These are phyloP conservation scores for Kwoniella botswanensis DNA, from an alignment of 768 basidiomycete genomes.

Conservation along the genomic window DNA sequence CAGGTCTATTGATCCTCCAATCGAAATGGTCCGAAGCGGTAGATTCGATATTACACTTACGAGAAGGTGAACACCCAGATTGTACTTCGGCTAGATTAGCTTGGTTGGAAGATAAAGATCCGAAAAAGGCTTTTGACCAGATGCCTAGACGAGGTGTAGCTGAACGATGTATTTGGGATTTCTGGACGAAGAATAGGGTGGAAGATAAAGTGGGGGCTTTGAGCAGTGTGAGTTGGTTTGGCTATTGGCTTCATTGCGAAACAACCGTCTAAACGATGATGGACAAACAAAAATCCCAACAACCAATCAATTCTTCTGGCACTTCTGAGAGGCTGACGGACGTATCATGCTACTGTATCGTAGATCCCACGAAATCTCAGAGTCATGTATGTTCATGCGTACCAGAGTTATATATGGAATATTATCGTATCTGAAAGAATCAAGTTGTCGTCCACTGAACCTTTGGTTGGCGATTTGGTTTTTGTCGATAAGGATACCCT, in stretches of 20 bases:
- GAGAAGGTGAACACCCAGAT: constrained; percentile 92
- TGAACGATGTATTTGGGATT: constrained; percentile 89
- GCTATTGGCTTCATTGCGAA: no score
- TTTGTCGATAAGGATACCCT: constrained; percentile 63
- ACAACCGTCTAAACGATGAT: no score
- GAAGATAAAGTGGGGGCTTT: constrained; percentile 76
- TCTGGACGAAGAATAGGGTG: constrained; percentile 76
- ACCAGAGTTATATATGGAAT: constrained; percentile 99
- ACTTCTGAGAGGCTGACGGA: background rate
- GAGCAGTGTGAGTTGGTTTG: constrained; percentile 66
- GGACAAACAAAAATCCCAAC: no score
- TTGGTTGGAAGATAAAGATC: constrained; percentile 82
- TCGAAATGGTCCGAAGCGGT: constrained; percentile 90
- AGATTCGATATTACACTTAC: constrained; percentile 75
- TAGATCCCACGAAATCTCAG: constrained; percentile 95
- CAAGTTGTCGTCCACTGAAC: constrained; percentile 68
- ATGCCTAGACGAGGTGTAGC: constrained; percentile 93
- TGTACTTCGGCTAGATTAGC: constrained; percentile 80
- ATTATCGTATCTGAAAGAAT: constrained; percentile 93
- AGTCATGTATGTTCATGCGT: constrained; percentile 97
- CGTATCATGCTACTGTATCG: background rate
- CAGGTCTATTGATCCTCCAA: constrained; percentile 85
- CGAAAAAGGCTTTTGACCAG: constrained; percentile 77
- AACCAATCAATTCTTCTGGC: no score
- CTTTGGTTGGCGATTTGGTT: constrained; percentile 89